Conservation (phyloP, 768 basidiomycete genomes). For the Tulasnella sp. region DNA sequence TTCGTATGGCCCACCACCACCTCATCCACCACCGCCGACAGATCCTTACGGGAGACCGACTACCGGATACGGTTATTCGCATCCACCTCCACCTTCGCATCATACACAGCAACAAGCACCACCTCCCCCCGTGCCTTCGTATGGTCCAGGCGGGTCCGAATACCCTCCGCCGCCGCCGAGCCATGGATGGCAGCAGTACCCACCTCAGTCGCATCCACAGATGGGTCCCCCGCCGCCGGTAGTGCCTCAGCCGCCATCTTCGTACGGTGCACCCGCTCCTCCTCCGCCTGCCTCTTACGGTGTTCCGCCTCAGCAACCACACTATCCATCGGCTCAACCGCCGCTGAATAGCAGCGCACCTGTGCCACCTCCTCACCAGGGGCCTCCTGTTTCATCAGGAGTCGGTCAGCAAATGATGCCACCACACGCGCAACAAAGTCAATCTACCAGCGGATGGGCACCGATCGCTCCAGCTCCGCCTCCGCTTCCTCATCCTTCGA, state of each 20-base stretch:
- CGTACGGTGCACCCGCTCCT: background rate
- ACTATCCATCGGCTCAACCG: background rate
- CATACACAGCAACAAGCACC: constrained; percentile 7
- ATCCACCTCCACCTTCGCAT: background rate
- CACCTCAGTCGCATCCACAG: background rate
- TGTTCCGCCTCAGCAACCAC: background rate
- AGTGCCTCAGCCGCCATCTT: background rate
- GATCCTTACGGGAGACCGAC: background rate
- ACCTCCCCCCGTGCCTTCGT: background rate
- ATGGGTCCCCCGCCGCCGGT: background rate
- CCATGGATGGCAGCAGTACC: background rate
- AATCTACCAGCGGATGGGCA: background rate
- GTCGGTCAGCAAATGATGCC: background rate
- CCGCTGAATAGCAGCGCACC: background rate
- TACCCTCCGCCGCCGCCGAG: background rate
- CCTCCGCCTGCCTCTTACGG: background rate
- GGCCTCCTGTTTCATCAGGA: background rate
- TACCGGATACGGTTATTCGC: background rate
- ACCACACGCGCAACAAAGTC: background rate
- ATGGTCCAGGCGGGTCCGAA: background rate
- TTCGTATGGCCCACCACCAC: background rate
- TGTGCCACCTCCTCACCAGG: background rate
- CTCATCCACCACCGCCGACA: background rate
- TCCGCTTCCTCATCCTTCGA: constrained; percentile 2
- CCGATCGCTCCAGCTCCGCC: constrained; percentile 3